Evolutionary conservation across 441 rosid genomes (phyloP), one percentile per base, ranked within the genome.

Genomic region (Gossypium gossypioides): DNA sequence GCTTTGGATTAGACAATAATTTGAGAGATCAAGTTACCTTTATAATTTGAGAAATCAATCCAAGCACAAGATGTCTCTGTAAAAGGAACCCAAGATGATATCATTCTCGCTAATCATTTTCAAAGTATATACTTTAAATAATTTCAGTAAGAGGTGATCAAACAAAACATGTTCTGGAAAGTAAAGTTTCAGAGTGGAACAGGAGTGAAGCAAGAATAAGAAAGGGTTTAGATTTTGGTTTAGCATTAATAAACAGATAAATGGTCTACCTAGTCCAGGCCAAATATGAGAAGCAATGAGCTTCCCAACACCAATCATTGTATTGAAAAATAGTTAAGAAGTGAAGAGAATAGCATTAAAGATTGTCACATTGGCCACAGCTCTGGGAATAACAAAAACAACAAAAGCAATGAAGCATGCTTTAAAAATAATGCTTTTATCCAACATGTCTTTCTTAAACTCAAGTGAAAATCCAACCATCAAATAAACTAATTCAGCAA

Each of bases 1-100:
- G 7, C 9, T 34, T 50, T 37, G 50, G 24, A 65, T 21, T 37
- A 67, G 22, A 48, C 57, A 75, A 25, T 18, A 60, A 51, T 27
- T 51, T 29, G 46, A 51, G 40, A 51, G 60, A 51, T 54, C 63
- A 61, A 25, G 19, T 76, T 83, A 92, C 99, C 93, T 95, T 95
- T 55, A 95, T 89, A 71, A 95, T 91, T 81, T 95, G 98, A 69
- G 99, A 92, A 74, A 95, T 95, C 82, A 92, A 75, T 68, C 99
- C 98, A 72, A 95, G 97, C 55, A 95, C 87, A 73, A 95, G 96
- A 84, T 95, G 99, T 52, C 97, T 87, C 91, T 91, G 89, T 73
- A 81, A 85, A 74, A 32, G 59, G 72, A 52, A 81, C 74, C 74
- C 70, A 48, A 22, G 4, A 69, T 64, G 72, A 68, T 16, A 63